phyloP scores from a whole-genome alignment of 257 asterid genomes.

The Salvia splendens region DNA sequence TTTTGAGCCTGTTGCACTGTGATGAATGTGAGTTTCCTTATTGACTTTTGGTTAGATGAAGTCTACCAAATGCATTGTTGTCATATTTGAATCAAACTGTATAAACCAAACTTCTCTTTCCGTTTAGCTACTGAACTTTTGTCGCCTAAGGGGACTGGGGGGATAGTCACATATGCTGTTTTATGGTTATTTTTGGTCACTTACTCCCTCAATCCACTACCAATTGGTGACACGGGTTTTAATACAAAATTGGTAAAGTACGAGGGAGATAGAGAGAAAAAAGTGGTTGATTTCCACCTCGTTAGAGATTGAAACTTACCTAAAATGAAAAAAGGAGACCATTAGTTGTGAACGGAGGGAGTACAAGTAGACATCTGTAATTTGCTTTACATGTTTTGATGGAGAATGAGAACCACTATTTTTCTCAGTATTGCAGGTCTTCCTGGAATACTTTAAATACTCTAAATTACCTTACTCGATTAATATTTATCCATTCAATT shows the following conservation, averaged over 20 bases:
- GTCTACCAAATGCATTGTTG: too few relatives aligned
- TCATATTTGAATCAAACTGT: too few relatives aligned
- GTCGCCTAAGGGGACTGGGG: background rate
- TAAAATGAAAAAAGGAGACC: too few relatives aligned
- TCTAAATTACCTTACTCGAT: background rate
- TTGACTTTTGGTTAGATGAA: background rate
- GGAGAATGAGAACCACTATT: background rate
- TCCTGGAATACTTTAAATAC: constrained; percentile 2
- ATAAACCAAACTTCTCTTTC: background rate
- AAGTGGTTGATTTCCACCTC: too few relatives aligned
- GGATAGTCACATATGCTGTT: background rate
- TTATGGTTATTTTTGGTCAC: background rate
- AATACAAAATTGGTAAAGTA: too few relatives aligned
- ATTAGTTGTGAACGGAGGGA: background rate
- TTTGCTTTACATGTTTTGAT: background rate
- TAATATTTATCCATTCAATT: constrained; percentile 9
- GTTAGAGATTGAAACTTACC: too few relatives aligned
- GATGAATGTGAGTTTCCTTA: background rate
- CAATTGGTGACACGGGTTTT: too few relatives aligned
- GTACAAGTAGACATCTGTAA: background rate
- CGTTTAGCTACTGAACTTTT: background rate
- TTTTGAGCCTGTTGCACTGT: background rate
- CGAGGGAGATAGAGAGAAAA: too few relatives aligned
- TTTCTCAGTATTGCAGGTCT: constrained; percentile 10
- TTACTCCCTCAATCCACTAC: too few relatives aligned